These are phyloP conservation scores for Rhizopogon vesiculosus DNA, from an alignment of 768 basidiomycete species.

Conservation along the genomic window DNA sequence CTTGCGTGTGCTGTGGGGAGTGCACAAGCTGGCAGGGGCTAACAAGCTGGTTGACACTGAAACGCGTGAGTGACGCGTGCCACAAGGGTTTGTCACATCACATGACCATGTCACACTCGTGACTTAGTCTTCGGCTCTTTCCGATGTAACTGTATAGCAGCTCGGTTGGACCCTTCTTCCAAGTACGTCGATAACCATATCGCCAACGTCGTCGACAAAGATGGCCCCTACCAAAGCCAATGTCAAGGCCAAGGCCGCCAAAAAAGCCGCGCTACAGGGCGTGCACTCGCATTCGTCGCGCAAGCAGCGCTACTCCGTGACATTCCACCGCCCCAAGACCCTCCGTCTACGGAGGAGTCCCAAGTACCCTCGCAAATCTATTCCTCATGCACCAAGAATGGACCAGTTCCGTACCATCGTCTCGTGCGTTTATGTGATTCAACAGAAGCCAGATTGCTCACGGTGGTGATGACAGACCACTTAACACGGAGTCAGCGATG, in stretches of 20 bases:
- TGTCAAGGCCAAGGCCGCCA: slow-evolving; percentile 86
- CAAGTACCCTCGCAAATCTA: slow-evolving; percentile 92
- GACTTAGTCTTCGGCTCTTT: not conserved
- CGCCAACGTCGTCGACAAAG: not conserved
- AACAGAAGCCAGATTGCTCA: not conserved
- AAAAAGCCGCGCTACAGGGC: slow-evolving; percentile 94
- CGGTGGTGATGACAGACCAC: slow-evolving; percentile 43
- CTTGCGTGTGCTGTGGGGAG: not conserved
- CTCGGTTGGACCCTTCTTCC: not conserved
- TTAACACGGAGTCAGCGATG: slow-evolving; percentile 98
- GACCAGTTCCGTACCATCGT: slow-evolving; percentile 95
- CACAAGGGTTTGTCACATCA: not conserved
- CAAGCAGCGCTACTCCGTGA: slow-evolving; percentile 81
- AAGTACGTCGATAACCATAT: too few relatives aligned
- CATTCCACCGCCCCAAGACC: slow-evolving; percentile 97
- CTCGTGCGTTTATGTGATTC: slow-evolving; percentile 49
- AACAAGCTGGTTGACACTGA: too few relatives aligned
- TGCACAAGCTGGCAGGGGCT: too few relatives aligned
- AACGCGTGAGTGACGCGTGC: not conserved
- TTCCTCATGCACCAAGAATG: slow-evolving; percentile 91
- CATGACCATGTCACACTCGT: not conserved
- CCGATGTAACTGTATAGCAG: not conserved
- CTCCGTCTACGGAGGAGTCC: slow-evolving; percentile 79
- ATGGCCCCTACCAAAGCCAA: slow-evolving; percentile 28
- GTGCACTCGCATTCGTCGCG: slow-evolving; percentile 68